Evolutionary conservation across 108 stramenopile species (phyloP), one percentile per base, ranked within the genome.

Genomic region (Aureococcus anophagefferens): DNA sequence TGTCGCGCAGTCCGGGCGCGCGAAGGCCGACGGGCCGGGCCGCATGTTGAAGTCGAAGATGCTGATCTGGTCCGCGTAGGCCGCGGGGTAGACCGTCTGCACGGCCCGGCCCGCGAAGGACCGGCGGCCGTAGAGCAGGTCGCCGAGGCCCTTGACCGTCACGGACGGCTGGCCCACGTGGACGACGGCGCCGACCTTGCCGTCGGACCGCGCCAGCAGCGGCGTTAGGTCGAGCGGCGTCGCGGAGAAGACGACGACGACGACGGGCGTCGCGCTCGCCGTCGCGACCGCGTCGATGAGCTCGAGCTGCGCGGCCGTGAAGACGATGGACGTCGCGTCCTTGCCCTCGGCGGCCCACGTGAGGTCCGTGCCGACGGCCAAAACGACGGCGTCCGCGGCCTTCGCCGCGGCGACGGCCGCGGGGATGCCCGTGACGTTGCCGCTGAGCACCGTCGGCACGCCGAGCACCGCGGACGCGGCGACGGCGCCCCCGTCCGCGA

Each of bases 21-120:
- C 46, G 73, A 67, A 73, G 21, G 16, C 28, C 7, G 44, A 62
- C 13, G 33, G 36, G 0, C 37, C 65, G 0, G 75, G 75, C 7
- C 74, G 70, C 74, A 79, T 72, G 78, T 76, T 63, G 67, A 75
- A 68, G 65, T 72, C 45, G 44, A 64, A 33, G 69, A 79, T 72
- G 62, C 40, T n/a, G 40, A 79, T 73, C 15, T 30, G 25, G 30
- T 74, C 40, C 32, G 18, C 46, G 65, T 73, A 81, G 32, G 28
- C 35, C 51, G 35, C 72, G 37, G 69, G 73, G 66, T 81, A 81
- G 14, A 81, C 68, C 17, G 80, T 81, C 68, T 77, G 76, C 0
- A 72, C 64, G 30, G 74, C 34, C 29, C 80, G 68, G 5, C 80
- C 80, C 40, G 64, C 62, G 30, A 76, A 76, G 45, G 63, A 64